Evolutionary conservation across 768 basidiomycete genomes (phyloP).

Genomic region (Hygrocybe coccinea): DNA sequence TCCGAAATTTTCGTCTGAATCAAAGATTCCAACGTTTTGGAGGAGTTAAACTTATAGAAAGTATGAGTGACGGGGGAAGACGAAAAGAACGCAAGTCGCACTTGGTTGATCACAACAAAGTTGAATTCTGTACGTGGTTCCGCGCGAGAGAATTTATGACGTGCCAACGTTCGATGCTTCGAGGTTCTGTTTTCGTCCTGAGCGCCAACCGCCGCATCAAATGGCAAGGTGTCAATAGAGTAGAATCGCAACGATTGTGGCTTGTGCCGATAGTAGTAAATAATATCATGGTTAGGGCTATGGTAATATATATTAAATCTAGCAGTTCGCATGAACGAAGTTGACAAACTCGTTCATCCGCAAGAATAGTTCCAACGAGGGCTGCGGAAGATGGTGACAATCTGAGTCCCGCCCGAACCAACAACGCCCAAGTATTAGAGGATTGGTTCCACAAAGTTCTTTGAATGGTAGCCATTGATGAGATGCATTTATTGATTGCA

Average conservation of each 20-base stretch:
- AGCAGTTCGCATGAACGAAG: not conserved
- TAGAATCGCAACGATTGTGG: slow-evolving; percentile 61
- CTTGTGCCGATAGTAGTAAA: slow-evolving; percentile 54
- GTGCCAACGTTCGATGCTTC: slow-evolving; percentile 27
- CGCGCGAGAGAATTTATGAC: slow-evolving; percentile 37
- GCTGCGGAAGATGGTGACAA: slow-evolving; percentile 3
- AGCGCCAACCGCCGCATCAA: not conserved
- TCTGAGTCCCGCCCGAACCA: slow-evolving; percentile 18
- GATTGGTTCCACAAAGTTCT: slow-evolving; percentile 28
- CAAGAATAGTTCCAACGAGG: not conserved
- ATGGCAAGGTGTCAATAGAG: slow-evolving; percentile 33
- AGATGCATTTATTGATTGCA: slow-evolving; percentile 15
- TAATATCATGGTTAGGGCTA: slow-evolving; percentile 26
- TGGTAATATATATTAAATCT: not conserved
- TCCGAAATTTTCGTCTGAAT: not conserved
- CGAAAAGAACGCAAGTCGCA: slow-evolving; percentile 10
- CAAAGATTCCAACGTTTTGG: slow-evolving; percentile 32
- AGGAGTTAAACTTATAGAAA: slow-evolving; percentile 39
- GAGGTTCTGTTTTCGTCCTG: not conserved
- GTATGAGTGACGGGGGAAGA: not conserved
- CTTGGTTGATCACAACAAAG: slow-evolving; percentile 40
- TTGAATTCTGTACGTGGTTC: slow-evolving; percentile 28
- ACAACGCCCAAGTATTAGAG: slow-evolving; percentile 34
- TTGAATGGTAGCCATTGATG: slow-evolving; percentile 26
- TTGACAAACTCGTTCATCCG: not conserved